Evolutionary conservation across 2,329 filamentous ascomycete species (phyloP), one percentile per base, ranked within the genome.

Genomic region (Didymella arachidicola): DNA sequence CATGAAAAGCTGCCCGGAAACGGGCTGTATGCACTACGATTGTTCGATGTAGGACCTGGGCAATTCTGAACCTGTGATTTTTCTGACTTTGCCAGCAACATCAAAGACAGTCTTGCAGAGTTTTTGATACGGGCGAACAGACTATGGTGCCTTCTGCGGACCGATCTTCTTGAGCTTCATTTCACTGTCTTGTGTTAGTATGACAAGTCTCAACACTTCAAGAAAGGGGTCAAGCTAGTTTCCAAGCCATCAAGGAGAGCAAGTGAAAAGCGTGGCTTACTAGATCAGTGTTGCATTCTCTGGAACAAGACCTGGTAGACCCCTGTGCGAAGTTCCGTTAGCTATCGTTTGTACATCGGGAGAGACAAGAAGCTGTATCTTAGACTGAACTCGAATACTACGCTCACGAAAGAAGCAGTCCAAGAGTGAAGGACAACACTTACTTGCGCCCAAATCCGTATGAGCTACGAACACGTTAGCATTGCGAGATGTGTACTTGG

Each of bases 221-320:
- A 26, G 10, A 8, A 10, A 43, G 22, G 25, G 12, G 10, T 7
- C 8, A 25, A 12, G 25, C 25, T 27, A 19, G 11, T 18, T 7
- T 10, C 2, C 27, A 25, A 10, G 18, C 26, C 19, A 29, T n/a
- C 18, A 16, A 25, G 25, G 1, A 25, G 18, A 30, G 18, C 2
- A 25, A 38, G 10, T 11, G 22, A 32, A 5, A 47, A 55, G 34
- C 25, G 10, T 22, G 25, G 86, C 91, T 84, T 84, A 95, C 92
- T 96, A 96, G 81, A 96, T 84, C 62, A 96, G 84, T 65, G 84
- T 87, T n/a, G 91, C 81, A 70, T 89, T 86, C 38, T 87, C 79
- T 61, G 92, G 92, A 63, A 96, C 96, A 71, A 88, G 82, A 57
- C 87, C 88, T 32, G 89, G 87, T 81, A 93, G 95, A 55, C 92